phyloP scores from a whole-genome alignment of 2,329 filamentous ascomycete genomes.

The Penicillium palitans region DNA sequence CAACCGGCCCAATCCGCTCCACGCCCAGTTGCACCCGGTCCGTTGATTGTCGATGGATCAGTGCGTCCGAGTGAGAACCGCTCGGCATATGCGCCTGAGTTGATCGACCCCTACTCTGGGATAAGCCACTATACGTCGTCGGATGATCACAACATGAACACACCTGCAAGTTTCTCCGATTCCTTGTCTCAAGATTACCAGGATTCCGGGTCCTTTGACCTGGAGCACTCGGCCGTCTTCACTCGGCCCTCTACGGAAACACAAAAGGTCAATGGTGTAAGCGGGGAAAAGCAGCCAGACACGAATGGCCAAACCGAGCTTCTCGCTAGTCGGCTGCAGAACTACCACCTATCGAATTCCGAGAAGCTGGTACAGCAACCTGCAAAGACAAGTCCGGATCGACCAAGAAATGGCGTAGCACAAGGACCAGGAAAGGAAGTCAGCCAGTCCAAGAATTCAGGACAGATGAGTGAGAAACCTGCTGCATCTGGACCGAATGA shows the following conservation, averaged over 20 bases:
- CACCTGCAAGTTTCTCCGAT: constrained; percentile 41
- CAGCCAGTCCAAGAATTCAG: constrained; percentile 28
- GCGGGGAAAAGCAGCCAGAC: constrained; percentile 20
- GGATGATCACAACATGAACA: constrained; percentile 40
- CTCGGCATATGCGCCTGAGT: constrained; percentile 34
- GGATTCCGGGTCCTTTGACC: constrained; percentile 39
- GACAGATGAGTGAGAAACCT: constrained; percentile 27
- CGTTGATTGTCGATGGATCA: constrained; percentile 51
- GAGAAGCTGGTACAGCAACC: constrained; percentile 31
- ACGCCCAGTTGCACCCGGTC: constrained; percentile 38
- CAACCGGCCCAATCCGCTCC: constrained; percentile 22
- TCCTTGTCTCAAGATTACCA: constrained; percentile 42
- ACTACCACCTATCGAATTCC: constrained; percentile 39
- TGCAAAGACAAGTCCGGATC: constrained; percentile 26
- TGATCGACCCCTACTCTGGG: constrained; percentile 38
- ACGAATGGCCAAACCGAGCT: constrained; percentile 34
- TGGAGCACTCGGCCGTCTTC: constrained; percentile 33
- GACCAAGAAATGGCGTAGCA: constrained; percentile 21
- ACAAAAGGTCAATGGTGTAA: constrained; percentile 18
- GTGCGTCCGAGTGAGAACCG: constrained; percentile 42
- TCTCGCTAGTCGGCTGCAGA: constrained; percentile 41
- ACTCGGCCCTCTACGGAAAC: constrained; percentile 29
- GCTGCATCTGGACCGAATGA: constrained; percentile 24
- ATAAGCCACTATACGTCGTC: constrained; percentile 45
- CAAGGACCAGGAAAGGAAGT: constrained; percentile 32